Evolutionary conservation across 768 basidiomycete species (phyloP).

Genomic region (Boletus coccyginus): DNA sequence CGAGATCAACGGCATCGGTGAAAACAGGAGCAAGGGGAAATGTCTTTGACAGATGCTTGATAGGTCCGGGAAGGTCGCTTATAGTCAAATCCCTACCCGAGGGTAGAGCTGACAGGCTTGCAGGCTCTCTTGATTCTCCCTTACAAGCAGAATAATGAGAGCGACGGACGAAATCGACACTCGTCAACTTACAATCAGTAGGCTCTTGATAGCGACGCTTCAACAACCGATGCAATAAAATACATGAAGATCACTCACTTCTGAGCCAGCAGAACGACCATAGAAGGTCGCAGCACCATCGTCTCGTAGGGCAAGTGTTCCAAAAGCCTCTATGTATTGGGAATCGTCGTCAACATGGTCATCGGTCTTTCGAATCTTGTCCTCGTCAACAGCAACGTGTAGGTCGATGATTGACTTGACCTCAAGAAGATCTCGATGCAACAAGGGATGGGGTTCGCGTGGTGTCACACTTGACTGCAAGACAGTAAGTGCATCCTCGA

Average conservation of each 20-base stretch:
- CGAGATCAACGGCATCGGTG: conserved; percentile 38
- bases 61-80: conserved; percentile 20
- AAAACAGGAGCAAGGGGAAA: conserved; percentile 51
- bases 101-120: neutral
- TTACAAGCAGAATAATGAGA: conserved; percentile 7
- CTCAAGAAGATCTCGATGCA: conserved; percentile 56
- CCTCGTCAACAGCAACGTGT: conserved; percentile 53
- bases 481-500: conserved; percentile 65
- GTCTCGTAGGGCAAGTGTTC: conserved; percentile 64
- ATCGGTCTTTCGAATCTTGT: conserved; percentile 27
- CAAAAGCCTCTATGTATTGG: conserved; percentile 65
- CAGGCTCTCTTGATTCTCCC: conserved; percentile 22
- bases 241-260: conserved; percentile 47
- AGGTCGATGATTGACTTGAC: conserved; percentile 70
- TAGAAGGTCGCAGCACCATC: conserved; percentile 72
- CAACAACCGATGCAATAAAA: conserved; percentile 8
- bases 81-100: neutral
- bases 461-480: conserved; percentile 46
- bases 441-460: conserved; percentile 55
- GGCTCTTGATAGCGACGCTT: conserved; percentile 37
- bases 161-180: neutral
- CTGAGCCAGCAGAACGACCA: conserved; percentile 68
- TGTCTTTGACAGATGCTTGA: conserved; percentile 31
- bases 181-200: conserved; percentile 48
- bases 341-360: conserved; percentile 36